These are phyloP conservation scores for Neopestalotiopsis rosae DNA, from an alignment of 2,329 filamentous ascomycete genomes.

Conservation along the genomic window DNA sequence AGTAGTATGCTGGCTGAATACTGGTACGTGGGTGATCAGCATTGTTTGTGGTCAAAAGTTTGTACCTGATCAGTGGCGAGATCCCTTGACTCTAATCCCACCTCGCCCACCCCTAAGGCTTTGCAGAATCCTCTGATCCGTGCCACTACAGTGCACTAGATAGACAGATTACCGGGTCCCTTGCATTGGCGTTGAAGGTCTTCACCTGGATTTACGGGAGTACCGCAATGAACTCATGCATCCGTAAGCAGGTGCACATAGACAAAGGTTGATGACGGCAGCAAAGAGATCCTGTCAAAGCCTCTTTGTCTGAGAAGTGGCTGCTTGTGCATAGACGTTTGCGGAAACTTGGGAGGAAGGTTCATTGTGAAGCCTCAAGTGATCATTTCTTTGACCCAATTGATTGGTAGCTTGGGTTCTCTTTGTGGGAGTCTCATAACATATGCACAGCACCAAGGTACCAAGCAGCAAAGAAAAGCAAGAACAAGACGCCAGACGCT, in stretches of 20 bases:
- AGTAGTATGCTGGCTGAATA: too few species aligned
- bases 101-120: background rate
- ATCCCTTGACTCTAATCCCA: background rate
- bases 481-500: background rate
- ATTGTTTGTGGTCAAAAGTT: background rate
- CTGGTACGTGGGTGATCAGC: background rate
- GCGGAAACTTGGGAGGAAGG: background rate
- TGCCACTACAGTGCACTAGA: background rate
- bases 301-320: background rate
- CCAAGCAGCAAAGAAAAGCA: slow-evolving; percentile 5
- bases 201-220: background rate
- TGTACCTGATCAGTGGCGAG: background rate
- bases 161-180: slow-evolving; percentile 12
- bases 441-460: background rate
- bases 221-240: background rate
- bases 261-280: background rate
- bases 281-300: background rate
- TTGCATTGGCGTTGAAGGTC: slow-evolving; percentile 12
- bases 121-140: background rate
- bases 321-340: background rate
- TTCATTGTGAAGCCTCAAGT: background rate
- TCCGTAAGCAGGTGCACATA: background rate
- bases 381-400: background rate
- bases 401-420: background rate
- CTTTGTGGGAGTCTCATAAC: background rate